Conservation (phyloP, 2,329 filamentous ascomycete species). For the Penicillium sp. region DNA sequence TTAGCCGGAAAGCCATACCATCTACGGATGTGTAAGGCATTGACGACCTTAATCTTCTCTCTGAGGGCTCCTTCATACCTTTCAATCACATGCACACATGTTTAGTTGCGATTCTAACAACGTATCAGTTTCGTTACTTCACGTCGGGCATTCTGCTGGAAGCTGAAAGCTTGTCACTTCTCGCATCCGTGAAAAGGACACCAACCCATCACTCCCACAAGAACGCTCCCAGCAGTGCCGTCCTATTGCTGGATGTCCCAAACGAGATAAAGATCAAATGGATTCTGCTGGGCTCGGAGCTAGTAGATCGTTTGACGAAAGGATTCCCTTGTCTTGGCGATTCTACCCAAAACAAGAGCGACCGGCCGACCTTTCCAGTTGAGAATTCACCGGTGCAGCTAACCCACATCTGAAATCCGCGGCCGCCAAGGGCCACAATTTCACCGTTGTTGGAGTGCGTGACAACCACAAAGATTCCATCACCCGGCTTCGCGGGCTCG, state of each 20-base stretch:
- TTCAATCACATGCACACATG: neutral
- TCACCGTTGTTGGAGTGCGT: neutral
- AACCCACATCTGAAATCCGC: neutral
- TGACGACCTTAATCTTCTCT: conserved; percentile 49
- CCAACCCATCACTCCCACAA: neutral
- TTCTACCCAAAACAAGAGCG: neutral
- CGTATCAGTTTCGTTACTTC: neutral
- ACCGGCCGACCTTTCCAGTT: neutral
- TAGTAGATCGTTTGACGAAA: neutral
- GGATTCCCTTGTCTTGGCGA: too few relatives aligned
- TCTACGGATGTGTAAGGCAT: conserved; percentile 39
- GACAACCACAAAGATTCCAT: neutral
- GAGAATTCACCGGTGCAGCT: neutral
- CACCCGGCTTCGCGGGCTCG: neutral
- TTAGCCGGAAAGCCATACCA: conserved; percentile 71
- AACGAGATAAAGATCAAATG: neutral
- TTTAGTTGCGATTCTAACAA: neutral
- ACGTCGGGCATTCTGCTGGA: neutral
- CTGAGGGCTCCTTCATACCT: conserved; percentile 25
- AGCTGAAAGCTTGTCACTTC: neutral
- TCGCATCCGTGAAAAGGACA: neutral
- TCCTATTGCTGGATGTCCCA: neutral
- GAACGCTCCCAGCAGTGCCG: too few relatives aligned
- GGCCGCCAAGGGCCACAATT: neutral
- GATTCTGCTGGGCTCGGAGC: neutral